Conservation (phyloP, 2,329 filamentous ascomycete species). For the Aspergillus tamarii region DNA sequence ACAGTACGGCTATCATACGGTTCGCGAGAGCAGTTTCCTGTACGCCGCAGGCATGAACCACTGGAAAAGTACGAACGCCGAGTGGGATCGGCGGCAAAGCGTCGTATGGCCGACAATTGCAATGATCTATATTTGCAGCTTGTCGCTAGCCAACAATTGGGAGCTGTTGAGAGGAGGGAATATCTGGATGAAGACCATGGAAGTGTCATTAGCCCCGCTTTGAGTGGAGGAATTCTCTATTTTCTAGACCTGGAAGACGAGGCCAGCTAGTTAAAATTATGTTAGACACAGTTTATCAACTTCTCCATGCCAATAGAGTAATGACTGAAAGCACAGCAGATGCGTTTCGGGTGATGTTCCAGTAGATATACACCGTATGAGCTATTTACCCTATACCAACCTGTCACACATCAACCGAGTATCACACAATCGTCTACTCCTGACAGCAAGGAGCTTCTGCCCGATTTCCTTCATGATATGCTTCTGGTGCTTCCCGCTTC, state of each 20-base stretch:
- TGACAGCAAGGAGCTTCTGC: slow-evolving; percentile 16
- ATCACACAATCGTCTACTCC: neutral
- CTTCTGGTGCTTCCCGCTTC: slow-evolving; percentile 69
- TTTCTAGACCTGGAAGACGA: slow-evolving; percentile 17
- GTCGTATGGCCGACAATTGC: slow-evolving; percentile 33
- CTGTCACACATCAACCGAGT: neutral
- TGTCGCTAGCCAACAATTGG: slow-evolving; percentile 14
- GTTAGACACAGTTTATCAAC: neutral
- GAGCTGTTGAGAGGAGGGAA: slow-evolving; percentile 19
- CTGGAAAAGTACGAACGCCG: slow-evolving; percentile 35
- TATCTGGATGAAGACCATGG: slow-evolving; percentile 38
- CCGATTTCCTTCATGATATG: slow-evolving; percentile 52
- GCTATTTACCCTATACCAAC: neutral
- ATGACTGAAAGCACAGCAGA: neutral
- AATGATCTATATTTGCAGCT: slow-evolving; percentile 26
- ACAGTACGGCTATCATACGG: slow-evolving; percentile 40
- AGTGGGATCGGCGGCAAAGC: slow-evolving; percentile 14
- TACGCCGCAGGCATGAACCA: slow-evolving; percentile 30
- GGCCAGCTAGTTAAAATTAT: neutral
- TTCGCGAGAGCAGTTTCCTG: slow-evolving; percentile 37
- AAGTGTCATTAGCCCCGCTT: slow-evolving; percentile 32
- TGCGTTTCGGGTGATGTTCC: neutral
- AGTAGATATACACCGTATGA: neutral
- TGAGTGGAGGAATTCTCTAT: slow-evolving; percentile 29
- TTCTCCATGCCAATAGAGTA: neutral